phyloP scores from a whole-genome alignment of 2,329 filamentous ascomycete species.

The Aureobasidium sp. region DNA sequence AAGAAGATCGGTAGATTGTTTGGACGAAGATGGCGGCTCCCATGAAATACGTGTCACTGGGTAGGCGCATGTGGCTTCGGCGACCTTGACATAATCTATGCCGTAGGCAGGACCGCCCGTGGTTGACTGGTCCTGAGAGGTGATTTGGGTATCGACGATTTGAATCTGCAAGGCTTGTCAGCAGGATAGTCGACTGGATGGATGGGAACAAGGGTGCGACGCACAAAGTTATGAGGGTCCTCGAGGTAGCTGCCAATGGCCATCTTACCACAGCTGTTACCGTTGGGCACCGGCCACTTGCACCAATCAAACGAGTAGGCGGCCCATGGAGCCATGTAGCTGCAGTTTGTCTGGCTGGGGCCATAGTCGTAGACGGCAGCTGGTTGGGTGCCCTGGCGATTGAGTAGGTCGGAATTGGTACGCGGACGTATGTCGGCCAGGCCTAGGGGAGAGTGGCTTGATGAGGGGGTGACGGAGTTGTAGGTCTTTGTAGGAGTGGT shows the following conservation, averaged over 20 bases:
- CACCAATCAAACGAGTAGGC: conserved; percentile 99
- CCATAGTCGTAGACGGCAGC: conserved; percentile 56
- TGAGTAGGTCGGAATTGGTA: conserved; percentile 68
- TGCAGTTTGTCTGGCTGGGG: conserved; percentile 68
- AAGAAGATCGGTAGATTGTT: conserved; percentile 89
- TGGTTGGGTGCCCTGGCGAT: conserved; percentile 55
- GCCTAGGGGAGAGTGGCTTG: conserved; percentile 80
- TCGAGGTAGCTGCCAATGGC: conserved; percentile 94
- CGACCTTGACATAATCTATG: conserved; percentile 86
- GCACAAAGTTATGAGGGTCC: conserved; percentile 95
- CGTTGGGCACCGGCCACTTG: conserved; percentile 78
- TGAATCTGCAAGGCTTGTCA: conserved; percentile 60
- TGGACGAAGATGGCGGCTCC: conserved; percentile 92
- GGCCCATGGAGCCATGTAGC: conserved; percentile 89
- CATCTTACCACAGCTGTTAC: conserved; percentile 75
- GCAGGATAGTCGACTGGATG: not conserved
- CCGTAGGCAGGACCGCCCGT: conserved; percentile 66
- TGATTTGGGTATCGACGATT: conserved; percentile 84
- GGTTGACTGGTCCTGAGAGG: conserved; percentile 59
- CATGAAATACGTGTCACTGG: conserved; percentile 91
- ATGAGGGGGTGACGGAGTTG: conserved; percentile 49
- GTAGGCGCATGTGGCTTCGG: conserved; percentile 95
- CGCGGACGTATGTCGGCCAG: conserved; percentile 86
- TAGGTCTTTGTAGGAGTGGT: conserved; percentile 42
- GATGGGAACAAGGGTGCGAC: conserved; percentile 25